Evolutionary conservation across 2,329 filamentous ascomycete species (phyloP).

Genomic region (Neofusicoccum ribis): DNA sequence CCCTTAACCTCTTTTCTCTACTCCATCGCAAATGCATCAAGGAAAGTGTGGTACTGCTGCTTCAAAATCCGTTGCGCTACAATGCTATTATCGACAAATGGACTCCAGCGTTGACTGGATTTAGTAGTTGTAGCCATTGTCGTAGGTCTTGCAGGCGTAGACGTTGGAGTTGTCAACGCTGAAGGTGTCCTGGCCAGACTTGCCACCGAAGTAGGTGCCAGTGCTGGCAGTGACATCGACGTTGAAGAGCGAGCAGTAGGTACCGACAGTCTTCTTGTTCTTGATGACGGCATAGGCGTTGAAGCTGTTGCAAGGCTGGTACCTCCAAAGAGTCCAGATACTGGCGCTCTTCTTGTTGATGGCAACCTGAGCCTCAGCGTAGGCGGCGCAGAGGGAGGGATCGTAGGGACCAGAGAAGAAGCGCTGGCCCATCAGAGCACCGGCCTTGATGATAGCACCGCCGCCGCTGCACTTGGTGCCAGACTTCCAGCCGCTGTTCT

Average conservation of each 20-base stretch:
- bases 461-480: conserved; percentile 23
- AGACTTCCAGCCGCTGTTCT: conserved; percentile 22
- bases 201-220: background rate
- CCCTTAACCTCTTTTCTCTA: background rate
- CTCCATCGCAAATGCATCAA: background rate
- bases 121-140: background rate
- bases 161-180: background rate
- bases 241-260: conserved; percentile 29
- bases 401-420: conserved; percentile 34
- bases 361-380: conserved; percentile 24
- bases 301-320: conserved; percentile 34
- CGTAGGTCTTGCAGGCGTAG: conserved; percentile 2
- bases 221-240: background rate
- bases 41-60: background rate
- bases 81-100: too few relatives aligned
- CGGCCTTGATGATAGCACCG: conserved; percentile 32
- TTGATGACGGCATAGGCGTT: conserved; percentile 36
- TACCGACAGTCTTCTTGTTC: conserved; percentile 24
- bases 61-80: too few relatives aligned
- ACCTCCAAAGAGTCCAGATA: conserved; percentile 2
- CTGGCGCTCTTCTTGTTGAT: background rate
- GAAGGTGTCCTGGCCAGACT: background rate
- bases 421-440: conserved; percentile 31
- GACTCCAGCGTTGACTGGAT: too few relatives aligned
- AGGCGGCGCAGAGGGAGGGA: conserved; percentile 31